Evolutionary conservation across 2,329 filamentous ascomycete genomes (phyloP), one percentile per base, ranked within the genome.

Genomic region (Claviceps sp.): DNA sequence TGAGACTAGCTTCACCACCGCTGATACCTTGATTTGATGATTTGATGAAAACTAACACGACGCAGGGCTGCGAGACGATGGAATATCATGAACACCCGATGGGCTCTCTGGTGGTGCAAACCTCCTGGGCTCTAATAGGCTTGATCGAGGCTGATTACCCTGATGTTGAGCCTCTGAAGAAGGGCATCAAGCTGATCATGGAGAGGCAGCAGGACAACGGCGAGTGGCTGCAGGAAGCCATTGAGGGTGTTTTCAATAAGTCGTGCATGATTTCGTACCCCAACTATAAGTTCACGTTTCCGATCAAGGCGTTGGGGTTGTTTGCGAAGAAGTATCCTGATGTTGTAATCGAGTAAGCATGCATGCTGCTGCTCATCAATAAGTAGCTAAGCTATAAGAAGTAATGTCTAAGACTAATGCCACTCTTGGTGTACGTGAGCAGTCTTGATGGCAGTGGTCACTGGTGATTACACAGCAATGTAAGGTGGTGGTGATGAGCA

Each of bases 181-280:
- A 74, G 59, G 93, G 85, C 1, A 75, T 96, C 62, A 79, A 77
- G 65, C 73, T 98, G 60, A 78, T 98, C 56, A 91, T 96, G 83
- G 71, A 77, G 34, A 79, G 91, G 48, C 93, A 98, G 71, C 84
- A 89, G 67, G 65, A 74, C 2, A 95, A 95, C 63, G 93, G 93
- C 37, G 90, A 96, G 71, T 98, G 93, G 93, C 65, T 87, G 58
- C 90, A 96, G 65, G 93, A 97, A 68, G 84, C 86, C 1, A 97
- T 98, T 60, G 93, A 98, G 67, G 93, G 93, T 2, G 93, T 98
- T 11, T 98, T 98, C 71, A 98, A 98, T 71, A 95, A 96, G 74
- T 93, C 84, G 62, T 97, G 91, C 75, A 97, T 96, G 89, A 98
- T 98, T 58, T 93, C 89, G 0, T 98, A 98, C 64, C 91, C 91